Conservation (phyloP, 129 eudicot genomes). For the Kitagawia praeruptora region DNA sequence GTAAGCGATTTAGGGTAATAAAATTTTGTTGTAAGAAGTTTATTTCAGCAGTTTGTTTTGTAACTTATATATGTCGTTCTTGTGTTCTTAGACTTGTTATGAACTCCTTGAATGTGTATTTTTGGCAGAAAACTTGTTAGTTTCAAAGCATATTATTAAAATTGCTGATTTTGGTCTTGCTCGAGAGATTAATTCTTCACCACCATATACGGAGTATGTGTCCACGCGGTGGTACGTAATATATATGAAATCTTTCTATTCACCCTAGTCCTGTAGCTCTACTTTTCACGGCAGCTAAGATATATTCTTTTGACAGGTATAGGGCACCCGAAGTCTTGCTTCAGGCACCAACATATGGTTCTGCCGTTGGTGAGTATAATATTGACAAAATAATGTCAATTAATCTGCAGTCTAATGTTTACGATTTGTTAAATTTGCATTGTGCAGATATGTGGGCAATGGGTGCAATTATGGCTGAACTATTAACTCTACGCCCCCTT, state of each 20-base stretch:
- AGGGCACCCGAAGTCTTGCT: conserved; percentile 99
- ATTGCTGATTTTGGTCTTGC: conserved; percentile 99
- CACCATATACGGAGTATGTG: conserved; percentile 96
- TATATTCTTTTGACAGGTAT: conserved; percentile 50
- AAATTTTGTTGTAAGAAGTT: background rate
- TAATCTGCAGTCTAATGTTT: background rate
- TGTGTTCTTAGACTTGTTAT: background rate
- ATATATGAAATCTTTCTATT: background rate
- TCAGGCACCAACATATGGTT: conserved; percentile 79
- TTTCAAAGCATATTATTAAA: conserved; percentile 69
- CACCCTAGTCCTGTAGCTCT: background rate
- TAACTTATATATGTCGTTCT: background rate
- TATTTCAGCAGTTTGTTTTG: background rate
- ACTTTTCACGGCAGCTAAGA: conserved; percentile 6
- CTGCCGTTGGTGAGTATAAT: conserved; percentile 87
- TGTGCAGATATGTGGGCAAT: conserved; percentile 97
- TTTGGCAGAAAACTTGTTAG: conserved; percentile 77
- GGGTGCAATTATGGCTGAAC: conserved; percentile 97
- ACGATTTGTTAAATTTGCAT: background rate
- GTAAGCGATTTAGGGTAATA: background rate
- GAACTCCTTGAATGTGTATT: background rate
- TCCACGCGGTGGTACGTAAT: conserved; percentile 91
- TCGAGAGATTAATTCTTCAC: conserved; percentile 74
- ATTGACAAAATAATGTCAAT: background rate
- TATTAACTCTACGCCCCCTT: conserved; percentile 80